Evolutionary conservation across 805 yeast species (phyloP).

Genomic region (Dipodascopsis tothii): DNA sequence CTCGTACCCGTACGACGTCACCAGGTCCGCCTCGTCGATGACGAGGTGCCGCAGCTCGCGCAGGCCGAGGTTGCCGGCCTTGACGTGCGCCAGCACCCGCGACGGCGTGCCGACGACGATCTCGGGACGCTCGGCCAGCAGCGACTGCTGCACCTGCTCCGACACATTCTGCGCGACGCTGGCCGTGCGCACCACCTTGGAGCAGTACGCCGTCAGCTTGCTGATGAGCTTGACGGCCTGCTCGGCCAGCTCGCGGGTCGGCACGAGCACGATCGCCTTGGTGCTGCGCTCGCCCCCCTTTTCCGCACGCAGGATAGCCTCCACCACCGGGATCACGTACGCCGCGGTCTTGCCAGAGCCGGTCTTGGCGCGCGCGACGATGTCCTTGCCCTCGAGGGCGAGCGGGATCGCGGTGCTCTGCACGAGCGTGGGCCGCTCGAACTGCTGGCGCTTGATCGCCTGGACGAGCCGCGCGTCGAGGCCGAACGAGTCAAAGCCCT

Average conservation of each 20-base stretch:
- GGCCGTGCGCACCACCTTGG: constrained; percentile 52
- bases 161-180: constrained; percentile 62
- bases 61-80: constrained; percentile 43
- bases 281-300: constrained; percentile 16
- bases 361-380: constrained; percentile 87
- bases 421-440: constrained; percentile 77
- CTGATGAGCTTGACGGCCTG: constrained; percentile 72
- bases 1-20: constrained; percentile 81
- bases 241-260: constrained; percentile 83
- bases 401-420: constrained; percentile 89
- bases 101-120: constrained; percentile 84
- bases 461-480: constrained; percentile 78
- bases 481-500: constrained; percentile 65
- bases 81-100: constrained; percentile 48
- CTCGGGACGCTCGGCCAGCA: constrained; percentile 69
- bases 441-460: constrained; percentile 70
- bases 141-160: constrained; percentile 60
- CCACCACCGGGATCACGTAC: constrained; percentile 78
- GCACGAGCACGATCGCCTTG: constrained; percentile 72
- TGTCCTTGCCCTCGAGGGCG: constrained; percentile 84
- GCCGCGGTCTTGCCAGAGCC: constrained; percentile 96
- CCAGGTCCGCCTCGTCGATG: constrained; percentile 91
- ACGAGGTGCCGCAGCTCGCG: constrained; percentile 58
- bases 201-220: constrained; percentile 62
- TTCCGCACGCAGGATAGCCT: constrained; percentile 48